phyloP scores from a whole-genome alignment of 2,329 filamentous ascomycete species.

The Pseudogymnoascus sp. region DNA sequence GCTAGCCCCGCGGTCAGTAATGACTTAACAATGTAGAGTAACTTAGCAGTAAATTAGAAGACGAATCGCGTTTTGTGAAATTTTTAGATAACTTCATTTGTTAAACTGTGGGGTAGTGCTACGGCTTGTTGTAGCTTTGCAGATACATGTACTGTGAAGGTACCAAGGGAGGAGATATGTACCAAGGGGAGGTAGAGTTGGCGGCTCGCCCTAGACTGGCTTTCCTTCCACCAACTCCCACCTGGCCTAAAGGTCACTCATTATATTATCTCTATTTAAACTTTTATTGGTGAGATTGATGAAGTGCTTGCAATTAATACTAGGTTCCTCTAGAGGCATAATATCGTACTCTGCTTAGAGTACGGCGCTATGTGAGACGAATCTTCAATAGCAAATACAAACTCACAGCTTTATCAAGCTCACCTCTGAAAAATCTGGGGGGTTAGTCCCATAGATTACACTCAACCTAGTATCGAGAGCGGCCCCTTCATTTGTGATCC shows the following conservation, averaged over 20 bases:
- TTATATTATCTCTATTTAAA: too few species aligned
- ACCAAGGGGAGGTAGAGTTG: background rate
- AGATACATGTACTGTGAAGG: background rate
- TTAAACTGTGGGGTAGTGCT: background rate
- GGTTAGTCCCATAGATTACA: slow-evolving; percentile 79
- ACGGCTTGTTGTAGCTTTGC: background rate
- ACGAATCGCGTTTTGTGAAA: background rate
- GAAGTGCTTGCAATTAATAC: too few species aligned
- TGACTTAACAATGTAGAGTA: background rate
- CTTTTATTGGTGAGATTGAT: too few species aligned
- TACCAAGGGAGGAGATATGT: background rate
- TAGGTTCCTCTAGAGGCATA: background rate
- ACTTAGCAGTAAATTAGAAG: too few species aligned
- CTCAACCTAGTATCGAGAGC: slow-evolving; percentile 75
- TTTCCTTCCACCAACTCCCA: too few species aligned
- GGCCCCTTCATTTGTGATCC: slow-evolving; percentile 91
- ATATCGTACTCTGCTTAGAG: background rate
- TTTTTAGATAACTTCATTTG: background rate
- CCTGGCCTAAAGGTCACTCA: too few species aligned
- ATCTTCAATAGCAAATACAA: background rate
- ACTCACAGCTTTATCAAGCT: slow-evolving; percentile 73
- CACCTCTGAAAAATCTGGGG: slow-evolving; percentile 82
- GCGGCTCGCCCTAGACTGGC: too few species aligned
- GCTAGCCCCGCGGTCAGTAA: background rate
- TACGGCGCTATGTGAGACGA: background rate